These are phyloP conservation scores for Hypoxylon lienhwacheense DNA, from an alignment of 495 filamentous ascomycete genomes.

Conservation along the genomic window DNA sequence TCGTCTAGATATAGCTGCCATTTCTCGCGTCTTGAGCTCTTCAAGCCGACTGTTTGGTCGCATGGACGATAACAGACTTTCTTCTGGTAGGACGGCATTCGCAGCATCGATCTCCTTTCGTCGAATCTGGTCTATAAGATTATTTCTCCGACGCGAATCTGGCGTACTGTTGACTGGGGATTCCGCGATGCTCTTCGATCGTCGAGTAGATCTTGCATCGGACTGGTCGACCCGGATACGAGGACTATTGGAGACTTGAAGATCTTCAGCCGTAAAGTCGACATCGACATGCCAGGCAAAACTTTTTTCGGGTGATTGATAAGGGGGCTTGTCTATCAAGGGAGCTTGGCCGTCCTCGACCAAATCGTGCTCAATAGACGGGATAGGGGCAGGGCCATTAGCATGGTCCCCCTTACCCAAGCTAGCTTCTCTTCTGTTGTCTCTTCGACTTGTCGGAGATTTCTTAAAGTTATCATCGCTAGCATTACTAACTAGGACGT, in stretches of 20 bases:
- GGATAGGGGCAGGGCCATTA: constrained; percentile 45
- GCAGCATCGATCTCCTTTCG: constrained; percentile 44
- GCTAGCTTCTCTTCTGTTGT: constrained; percentile 13
- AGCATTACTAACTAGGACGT: constrained; percentile 39
- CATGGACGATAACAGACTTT: constrained; percentile 17
- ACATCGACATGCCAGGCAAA: constrained; percentile 59
- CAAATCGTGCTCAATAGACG: constrained; percentile 51
- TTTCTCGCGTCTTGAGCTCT: constrained; percentile 60
- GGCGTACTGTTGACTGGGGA: constrained; percentile 12
- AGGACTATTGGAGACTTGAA: constrained; percentile 64
- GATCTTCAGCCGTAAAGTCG: constrained; percentile 65
- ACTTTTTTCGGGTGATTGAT: constrained; percentile 51
- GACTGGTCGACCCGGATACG: constrained; percentile 42
- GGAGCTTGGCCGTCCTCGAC: constrained; percentile 40
- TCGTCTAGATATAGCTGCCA: constrained; percentile 58
- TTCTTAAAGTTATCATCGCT: constrained; percentile 40
- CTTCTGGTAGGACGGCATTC: constrained; percentile 30
- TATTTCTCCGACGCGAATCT: constrained; percentile 36
- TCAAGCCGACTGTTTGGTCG: constrained; percentile 51
- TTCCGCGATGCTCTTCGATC: constrained; percentile 8
- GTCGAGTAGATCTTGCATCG: constrained; percentile 4
- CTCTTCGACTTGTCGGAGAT: constrained; percentile 12
- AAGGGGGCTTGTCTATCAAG: constrained; percentile 41
- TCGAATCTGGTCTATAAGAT: constrained; percentile 46
- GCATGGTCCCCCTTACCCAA: constrained; percentile 13